Percentiles rank a stretch among this genome's conserved stretches.
phyloP scores from a whole-genome alignment of 208 protist genomes.

The Trypanosoma platydactyli region DNA sequence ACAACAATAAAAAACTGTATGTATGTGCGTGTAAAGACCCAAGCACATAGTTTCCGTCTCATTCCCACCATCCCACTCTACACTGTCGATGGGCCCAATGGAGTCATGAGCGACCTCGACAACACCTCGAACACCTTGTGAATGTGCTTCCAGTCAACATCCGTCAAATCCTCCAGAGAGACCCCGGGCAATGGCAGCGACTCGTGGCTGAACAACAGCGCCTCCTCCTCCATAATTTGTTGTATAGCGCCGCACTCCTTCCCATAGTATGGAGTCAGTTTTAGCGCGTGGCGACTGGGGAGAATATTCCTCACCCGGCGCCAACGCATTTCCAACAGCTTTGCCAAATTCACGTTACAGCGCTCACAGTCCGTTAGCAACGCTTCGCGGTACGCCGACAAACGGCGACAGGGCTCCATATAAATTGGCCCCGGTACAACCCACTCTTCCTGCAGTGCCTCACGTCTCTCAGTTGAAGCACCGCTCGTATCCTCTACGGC shows the following conservation, averaged over 20 bases:
- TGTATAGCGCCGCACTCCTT: slow-evolving; percentile 65
- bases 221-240: slow-evolving; percentile 83
- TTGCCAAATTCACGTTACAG: slow-evolving; percentile 42
- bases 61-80: background rate
- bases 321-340: slow-evolving; percentile 64
- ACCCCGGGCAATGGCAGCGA: slow-evolving; percentile 8
- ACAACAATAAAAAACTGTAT: no score
- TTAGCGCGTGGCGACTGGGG: slow-evolving; percentile 40
- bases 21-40: background rate
- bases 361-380: slow-evolving; percentile 63
- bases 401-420: slow-evolving; percentile 44
- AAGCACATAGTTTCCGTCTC: background rate
- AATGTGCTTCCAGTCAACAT: slow-evolving; percentile 8
- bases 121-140: slow-evolving; percentile 15
- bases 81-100: background rate
- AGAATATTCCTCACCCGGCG: slow-evolving; percentile 53
- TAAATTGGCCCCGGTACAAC: slow-evolving; percentile 74
- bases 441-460: slow-evolving; percentile 35
- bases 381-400: slow-evolving; percentile 36
- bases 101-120: slow-evolving; percentile 13
- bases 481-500: slow-evolving; percentile 20
- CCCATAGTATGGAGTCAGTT: slow-evolving; percentile 53
- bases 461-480: background rate
- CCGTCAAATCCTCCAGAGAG: slow-evolving; percentile 2
- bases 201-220: slow-evolving; percentile 49